Conservation (phyloP, 1,139 yeast genomes). For the Saccharomyces hybrid region DNA sequence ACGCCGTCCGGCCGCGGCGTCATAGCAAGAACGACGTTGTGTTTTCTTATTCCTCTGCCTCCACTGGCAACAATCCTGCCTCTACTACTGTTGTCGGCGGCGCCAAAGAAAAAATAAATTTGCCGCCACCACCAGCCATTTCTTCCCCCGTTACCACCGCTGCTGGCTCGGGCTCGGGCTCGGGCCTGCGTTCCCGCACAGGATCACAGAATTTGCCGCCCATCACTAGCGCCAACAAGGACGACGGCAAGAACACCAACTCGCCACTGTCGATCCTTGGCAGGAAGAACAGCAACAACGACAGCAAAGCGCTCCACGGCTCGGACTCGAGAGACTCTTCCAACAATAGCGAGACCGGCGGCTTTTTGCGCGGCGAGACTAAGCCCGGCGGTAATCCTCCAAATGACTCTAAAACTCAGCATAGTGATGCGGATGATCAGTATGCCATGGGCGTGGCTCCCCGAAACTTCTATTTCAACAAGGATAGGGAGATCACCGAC, state of each 20-base stretch:
- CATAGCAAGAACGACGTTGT: background rate
- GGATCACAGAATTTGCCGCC: background rate
- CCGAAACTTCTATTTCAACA: constrained; percentile 20
- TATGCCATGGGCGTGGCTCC: constrained; percentile 17
- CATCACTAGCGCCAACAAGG: background rate
- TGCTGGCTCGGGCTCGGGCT: constrained; percentile 6
- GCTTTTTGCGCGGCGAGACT: background rate
- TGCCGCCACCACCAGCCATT: background rate
- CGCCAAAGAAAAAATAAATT: background rate
- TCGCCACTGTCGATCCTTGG: background rate
- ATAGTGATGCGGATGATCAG: background rate
- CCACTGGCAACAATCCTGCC: background rate
- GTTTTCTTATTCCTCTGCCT: background rate
- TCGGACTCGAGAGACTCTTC: background rate
- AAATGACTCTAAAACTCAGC: constrained; percentile 1
- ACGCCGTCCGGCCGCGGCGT: background rate
- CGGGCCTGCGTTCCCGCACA: constrained; percentile 1
- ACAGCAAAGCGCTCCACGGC: background rate
- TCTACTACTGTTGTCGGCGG: background rate
- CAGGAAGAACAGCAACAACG: constrained; percentile 5
- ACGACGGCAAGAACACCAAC: background rate
- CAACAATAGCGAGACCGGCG: background rate
- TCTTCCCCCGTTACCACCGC: constrained; percentile 1
- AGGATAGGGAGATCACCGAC: constrained; percentile 18
- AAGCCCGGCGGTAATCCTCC: constrained; percentile 1